Base-by-base conservation (phyloP, 2,329 filamentous ascomycete genomes). In the Beauveria sp. region DNA sequence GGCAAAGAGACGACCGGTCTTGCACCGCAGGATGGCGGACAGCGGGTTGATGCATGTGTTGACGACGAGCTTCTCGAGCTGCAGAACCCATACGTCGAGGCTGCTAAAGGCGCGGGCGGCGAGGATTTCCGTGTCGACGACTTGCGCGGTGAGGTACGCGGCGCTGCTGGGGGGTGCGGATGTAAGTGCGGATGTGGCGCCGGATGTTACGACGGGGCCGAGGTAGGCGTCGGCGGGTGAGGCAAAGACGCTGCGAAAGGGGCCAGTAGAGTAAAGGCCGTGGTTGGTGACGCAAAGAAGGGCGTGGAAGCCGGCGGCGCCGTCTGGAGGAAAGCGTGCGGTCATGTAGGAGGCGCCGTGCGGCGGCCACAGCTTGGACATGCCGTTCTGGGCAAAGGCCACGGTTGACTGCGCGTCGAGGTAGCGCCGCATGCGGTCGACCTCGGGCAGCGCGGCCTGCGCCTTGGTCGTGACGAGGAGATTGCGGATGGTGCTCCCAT, bases 371-470 rank as follows among this genome's bases (percentile, higher is more conserved):
- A 84, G 71, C 65, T 78, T 80, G 38, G 90, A 92, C 85, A 97
- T 89, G 52, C 93, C 93, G 68, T 96, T 96, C 68, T 97, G 93
- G 26, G 91, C 77, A 68, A 97, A 90, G 14, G 88, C 80, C n/a
- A 97, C 84, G 0, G 90, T 89, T n/a, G 87, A 90, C 3, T 79
- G 73, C 3, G 76, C 72, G 64, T 85, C 81, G 2, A 86, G 80
- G 58, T 96, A 83, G 1, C 82, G 74, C 7, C 82, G 77, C 16
- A 96, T 73, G 20, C 77, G 71, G 57, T 80, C 78, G 5, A 80
- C 74, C 46, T 89, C 87, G 1, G 81, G 75, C n/a, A 90, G 72
- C 0, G 90, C 89, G 43, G 83, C 76, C 3, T 83, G 77, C 0
- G 91, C 84, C 73, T 96, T 97, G 34, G 88, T 90, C 3, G 89